These are phyloP conservation scores for Petrea volubilis DNA, from an alignment of 257 asterid genomes.

Conservation along the genomic window DNA sequence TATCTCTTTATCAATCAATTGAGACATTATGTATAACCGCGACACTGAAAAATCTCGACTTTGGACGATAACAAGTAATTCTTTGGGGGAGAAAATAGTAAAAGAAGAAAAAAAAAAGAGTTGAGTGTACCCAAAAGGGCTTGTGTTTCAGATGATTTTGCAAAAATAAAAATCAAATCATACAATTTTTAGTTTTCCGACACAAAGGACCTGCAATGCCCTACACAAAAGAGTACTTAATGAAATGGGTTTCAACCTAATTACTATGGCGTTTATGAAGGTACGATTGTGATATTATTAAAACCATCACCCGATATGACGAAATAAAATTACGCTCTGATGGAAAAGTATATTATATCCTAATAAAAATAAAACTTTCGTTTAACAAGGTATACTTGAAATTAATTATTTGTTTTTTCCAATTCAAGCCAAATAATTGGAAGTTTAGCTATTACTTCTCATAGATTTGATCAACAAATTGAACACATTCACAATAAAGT, in stretches of 20 bases:
- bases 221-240: constrained; percentile 16
- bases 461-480: neutral
- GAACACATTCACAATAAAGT: neutral
- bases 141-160: constrained; percentile 9
- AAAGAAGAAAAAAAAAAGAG: too few species aligned
- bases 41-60: too few species aligned
- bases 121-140: neutral
- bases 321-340: too few species aligned
- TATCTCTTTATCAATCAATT: neutral
- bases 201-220: constrained; percentile 27
- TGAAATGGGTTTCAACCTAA: too few species aligned
- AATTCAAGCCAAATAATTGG: too few species aligned
- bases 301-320: too few species aligned
- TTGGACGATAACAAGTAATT: neutral
- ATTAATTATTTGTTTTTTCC: too few species aligned
- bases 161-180: constrained; percentile 1
- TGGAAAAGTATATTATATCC: too few species aligned
- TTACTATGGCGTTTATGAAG: too few species aligned
- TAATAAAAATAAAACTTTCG: neutral
- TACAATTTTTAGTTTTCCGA: constrained; percentile 10
- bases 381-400: neutral
- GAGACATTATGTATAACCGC: neutral
- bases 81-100: too few species aligned
- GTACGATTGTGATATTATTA: too few species aligned
- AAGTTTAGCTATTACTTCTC: neutral